Evolutionary conservation across 2,329 filamentous ascomycete genomes (phyloP).

Genomic region (Sarocladiaceae sp.): DNA sequence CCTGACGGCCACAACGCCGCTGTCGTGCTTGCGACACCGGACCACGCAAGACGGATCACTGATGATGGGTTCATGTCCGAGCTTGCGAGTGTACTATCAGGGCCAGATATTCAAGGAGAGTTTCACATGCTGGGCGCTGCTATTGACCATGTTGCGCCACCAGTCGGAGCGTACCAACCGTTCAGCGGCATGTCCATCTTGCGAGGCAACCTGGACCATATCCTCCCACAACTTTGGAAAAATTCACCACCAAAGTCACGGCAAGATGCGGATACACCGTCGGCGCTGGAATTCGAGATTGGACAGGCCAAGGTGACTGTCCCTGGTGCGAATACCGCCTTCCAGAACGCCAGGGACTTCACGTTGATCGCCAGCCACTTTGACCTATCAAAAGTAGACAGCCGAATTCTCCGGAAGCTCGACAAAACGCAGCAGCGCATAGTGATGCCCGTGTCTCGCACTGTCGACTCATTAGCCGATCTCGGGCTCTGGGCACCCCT

Average conservation of each 20-base stretch:
- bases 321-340: constrained; percentile 72
- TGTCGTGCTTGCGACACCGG: constrained; percentile 43
- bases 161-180: constrained; percentile 21
- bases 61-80: constrained; percentile 34
- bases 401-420: constrained; percentile 19
- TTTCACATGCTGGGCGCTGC: constrained; percentile 48
- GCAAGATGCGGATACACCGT: constrained; percentile 27
- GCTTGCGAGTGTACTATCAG: constrained; percentile 21
- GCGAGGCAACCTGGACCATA: constrained; percentile 30
- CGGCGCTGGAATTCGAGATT: constrained; percentile 36
- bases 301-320: constrained; percentile 39
- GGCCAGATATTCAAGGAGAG: constrained; percentile 11
- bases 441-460: constrained; percentile 16
- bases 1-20: constrained; percentile 31
- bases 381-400: constrained; percentile 16
- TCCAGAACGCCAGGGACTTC: constrained; percentile 59
- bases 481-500: constrained; percentile 39
- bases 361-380: constrained; percentile 43
- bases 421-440: constrained; percentile 36
- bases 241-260: constrained; percentile 18
- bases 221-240: constrained; percentile 43
- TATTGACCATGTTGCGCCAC: constrained; percentile 46
- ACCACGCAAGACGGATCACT: constrained; percentile 41
- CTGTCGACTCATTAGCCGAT: constrained; percentile 17
- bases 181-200: constrained; percentile 45